Evolutionary conservation across 495 filamentous ascomycete genomes (phyloP).

Genomic region (Astrothelium subdiscretum): DNA sequence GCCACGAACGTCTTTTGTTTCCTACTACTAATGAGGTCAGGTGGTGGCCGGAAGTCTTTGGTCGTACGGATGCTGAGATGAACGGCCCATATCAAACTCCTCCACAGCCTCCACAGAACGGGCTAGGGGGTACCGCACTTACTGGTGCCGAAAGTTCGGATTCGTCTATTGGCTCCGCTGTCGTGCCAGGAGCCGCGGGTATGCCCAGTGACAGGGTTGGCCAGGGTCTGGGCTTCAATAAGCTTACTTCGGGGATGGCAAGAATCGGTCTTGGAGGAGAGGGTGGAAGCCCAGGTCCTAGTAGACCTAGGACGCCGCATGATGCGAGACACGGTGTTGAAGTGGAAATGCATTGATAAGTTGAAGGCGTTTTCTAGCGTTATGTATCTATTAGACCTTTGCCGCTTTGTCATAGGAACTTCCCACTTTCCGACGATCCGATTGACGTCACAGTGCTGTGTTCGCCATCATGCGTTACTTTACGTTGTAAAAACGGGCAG

Average conservation of each 20-base stretch:
- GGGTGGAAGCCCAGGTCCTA: conserved; percentile 6
- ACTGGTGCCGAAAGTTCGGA: conserved; percentile 13
- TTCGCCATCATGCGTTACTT: too few species aligned
- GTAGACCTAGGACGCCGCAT: conserved; percentile 12
- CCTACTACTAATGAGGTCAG: conserved; percentile 54
- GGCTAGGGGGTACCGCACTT: conserved; percentile 6
- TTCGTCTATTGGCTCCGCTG: conserved; percentile 7
- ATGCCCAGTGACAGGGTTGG: conserved; percentile 8
- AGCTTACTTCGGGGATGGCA: conserved; percentile 7
- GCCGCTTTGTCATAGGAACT: neutral
- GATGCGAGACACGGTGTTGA: conserved; percentile 12
- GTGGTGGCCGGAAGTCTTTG: conserved; percentile 91
- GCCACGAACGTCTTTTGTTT: conserved; percentile 73
- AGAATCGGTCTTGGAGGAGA: conserved; percentile 15
- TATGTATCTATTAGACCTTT: neutral
- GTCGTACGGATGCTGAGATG: conserved; percentile 81
- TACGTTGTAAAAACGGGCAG: too few species aligned
- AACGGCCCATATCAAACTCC: conserved; percentile 40
- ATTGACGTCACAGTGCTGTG: too few species aligned
- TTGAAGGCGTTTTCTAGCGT: neutral
- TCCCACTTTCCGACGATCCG: neutral
- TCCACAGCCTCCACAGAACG: conserved; percentile 15
- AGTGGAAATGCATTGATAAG: conserved; percentile 28
- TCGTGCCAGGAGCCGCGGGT: conserved; percentile 1
- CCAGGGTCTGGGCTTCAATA: conserved; percentile 10